These are phyloP conservation scores for Zhuliangozyma blackwelliae DNA, from an alignment of 1,139 yeast genomes.

Conservation along the genomic window DNA sequence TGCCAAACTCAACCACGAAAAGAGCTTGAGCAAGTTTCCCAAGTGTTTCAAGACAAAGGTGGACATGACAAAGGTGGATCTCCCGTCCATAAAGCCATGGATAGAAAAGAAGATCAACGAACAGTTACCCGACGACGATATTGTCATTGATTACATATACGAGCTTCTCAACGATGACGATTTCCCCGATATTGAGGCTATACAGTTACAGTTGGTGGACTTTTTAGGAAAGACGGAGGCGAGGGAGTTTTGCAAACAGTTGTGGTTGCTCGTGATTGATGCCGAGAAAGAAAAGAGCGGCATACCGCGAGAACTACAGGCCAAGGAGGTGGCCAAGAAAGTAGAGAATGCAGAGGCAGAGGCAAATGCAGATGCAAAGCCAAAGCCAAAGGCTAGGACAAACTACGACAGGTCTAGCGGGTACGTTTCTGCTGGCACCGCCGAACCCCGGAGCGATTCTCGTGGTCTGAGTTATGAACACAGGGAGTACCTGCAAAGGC, in stretches of 20 bases:
- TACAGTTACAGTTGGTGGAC: constrained; percentile 34
- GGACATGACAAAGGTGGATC: constrained; percentile 30
- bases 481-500: too few species aligned
- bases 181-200: constrained; percentile 28
- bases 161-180: constrained; percentile 26
- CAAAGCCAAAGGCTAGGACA: constrained; percentile 10
- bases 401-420: constrained; percentile 20
- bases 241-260: constrained; percentile 26
- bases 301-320: constrained; percentile 28
- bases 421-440: constrained; percentile 3
- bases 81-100: constrained; percentile 33
- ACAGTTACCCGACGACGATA: constrained; percentile 45
- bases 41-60: constrained; percentile 21
- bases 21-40: neutral
- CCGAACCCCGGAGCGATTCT: too few species aligned
- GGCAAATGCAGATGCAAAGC: neutral
- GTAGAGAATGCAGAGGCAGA: constrained; percentile 1
- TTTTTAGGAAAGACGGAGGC: constrained; percentile 38
- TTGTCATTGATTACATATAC: constrained; percentile 36
- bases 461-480: too few species aligned
- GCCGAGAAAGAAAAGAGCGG: constrained; percentile 41
- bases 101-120: constrained; percentile 23
- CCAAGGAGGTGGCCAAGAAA: constrained; percentile 9
- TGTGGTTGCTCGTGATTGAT: constrained; percentile 38
- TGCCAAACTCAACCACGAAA: neutral